Evolutionary conservation across 306 rosid species (phyloP).

Genomic region (Malus domestica): ASM211411v1 NC_041790.1:13133501-13134000

Average conservation of each 20-base stretch:
- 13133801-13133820: constrained; percentile 96
- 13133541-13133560: constrained; percentile 71
- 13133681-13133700: constrained; percentile 92
- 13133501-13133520: constrained; percentile 41
- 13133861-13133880: constrained; percentile 44
- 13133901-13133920: constrained; percentile 29
- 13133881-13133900: constrained; percentile 69
- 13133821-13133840: constrained; percentile 75
- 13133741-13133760: constrained; percentile 83
- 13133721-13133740: constrained; percentile 55
- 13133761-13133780: constrained; percentile 91
- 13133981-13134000: constrained; percentile 38
- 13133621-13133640: constrained; percentile 91
- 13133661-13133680: constrained; percentile 88
- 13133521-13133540: constrained; percentile 65
- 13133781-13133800: constrained; percentile 98
- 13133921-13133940: constrained; percentile 34
- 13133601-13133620: constrained; percentile 98
- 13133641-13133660: constrained; percentile 83
- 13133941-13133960: constrained; percentile 35
- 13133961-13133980: constrained; percentile 32
- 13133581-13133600: constrained; percentile 53
- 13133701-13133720: constrained; percentile 66
- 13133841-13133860: constrained; percentile 80
- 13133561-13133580: constrained; percentile 63